Conservation (phyloP, 139 green algal species). For the Haematococcus lacustris region DNA sequence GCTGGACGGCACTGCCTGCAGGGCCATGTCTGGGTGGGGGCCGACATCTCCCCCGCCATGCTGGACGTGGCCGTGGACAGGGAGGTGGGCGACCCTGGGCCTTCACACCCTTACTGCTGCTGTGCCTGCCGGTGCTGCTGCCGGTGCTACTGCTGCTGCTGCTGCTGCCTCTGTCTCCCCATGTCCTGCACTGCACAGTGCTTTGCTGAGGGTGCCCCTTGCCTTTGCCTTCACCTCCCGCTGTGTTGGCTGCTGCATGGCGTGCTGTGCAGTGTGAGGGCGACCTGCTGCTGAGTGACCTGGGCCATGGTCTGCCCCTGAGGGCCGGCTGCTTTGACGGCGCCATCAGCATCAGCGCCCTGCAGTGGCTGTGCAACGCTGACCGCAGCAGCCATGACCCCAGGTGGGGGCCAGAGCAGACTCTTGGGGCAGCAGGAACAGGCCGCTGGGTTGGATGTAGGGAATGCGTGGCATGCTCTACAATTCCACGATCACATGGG, state of each 20-base stretch:
- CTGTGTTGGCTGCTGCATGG: too few relatives aligned
- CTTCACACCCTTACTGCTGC: conserved; percentile 2
- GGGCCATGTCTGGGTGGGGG: conserved; percentile 78
- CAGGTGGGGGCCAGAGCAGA: too few relatives aligned
- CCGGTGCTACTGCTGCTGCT: not conserved
- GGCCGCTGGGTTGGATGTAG: too few relatives aligned
- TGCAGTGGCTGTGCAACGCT: conserved; percentile 96
- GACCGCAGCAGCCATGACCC: conserved; percentile 76
- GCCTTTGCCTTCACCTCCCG: too few relatives aligned
- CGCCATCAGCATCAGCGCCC: conserved; percentile 70
- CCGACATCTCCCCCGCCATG: conserved; percentile 83
- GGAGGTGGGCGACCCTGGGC: conserved; percentile 27
- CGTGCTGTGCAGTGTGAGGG: conserved; percentile 70
- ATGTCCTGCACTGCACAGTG: too few relatives aligned
- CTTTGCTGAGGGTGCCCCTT: too few relatives aligned
- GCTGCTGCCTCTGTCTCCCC: too few relatives aligned
- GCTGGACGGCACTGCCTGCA: conserved; percentile 1
- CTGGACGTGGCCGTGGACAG: conserved; percentile 65
- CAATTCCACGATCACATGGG: too few relatives aligned
- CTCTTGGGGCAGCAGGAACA: too few relatives aligned
- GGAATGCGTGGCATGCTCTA: too few relatives aligned
- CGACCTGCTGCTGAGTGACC: conserved; percentile 69
- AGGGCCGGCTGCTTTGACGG: conserved; percentile 63
- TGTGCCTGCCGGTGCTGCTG: not conserved
- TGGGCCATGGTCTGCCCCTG: conserved; percentile 79